phyloP scores from a whole-genome alignment of 108 stramenopile genomes.

The Pseudonitzschia delicatissima region DNA sequence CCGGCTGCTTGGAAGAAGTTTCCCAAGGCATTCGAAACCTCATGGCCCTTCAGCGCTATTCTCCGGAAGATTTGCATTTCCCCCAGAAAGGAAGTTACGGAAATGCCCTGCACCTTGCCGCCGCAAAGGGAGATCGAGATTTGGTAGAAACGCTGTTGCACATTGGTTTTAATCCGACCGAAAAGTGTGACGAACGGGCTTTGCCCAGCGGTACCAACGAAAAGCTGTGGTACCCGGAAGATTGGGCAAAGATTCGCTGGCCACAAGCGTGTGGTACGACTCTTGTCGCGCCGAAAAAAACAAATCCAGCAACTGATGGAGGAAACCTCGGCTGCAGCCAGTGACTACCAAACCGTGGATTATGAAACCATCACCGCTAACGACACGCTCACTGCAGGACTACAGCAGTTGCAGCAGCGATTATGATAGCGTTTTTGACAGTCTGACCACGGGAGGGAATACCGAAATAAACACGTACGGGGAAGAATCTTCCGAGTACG shows the following conservation, averaged over 20 bases:
- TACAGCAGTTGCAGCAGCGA: too few relatives aligned
- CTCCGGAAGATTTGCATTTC: not conserved
- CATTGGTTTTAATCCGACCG: not conserved
- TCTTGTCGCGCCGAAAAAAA: not conserved
- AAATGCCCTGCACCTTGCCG: not conserved
- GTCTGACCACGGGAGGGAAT: too few relatives aligned
- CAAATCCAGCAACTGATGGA: not conserved
- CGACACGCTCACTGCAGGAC: too few relatives aligned
- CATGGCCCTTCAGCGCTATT: not conserved
- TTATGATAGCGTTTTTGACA: too few relatives aligned
- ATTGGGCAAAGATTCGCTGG: constrained; percentile 2
- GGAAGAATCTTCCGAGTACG: too few relatives aligned
- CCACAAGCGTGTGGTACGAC: not conserved
- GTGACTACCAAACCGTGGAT: too few relatives aligned
- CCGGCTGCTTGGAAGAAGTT: constrained; percentile 1
- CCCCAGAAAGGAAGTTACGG: not conserved
- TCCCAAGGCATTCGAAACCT: not conserved
- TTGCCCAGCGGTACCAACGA: not conserved
- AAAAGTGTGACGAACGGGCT: not conserved
- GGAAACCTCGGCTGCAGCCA: too few relatives aligned
- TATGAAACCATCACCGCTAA: too few relatives aligned
- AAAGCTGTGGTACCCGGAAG: not conserved
- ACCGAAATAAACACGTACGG: too few relatives aligned
- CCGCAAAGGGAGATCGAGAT: constrained; percentile 6
- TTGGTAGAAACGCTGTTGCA: not conserved